Evolutionary conservation across 2,329 filamentous ascomycete species (phyloP), one percentile per base, ranked within the genome.

Genomic region (Sporothrix dimorphospora): DNA sequence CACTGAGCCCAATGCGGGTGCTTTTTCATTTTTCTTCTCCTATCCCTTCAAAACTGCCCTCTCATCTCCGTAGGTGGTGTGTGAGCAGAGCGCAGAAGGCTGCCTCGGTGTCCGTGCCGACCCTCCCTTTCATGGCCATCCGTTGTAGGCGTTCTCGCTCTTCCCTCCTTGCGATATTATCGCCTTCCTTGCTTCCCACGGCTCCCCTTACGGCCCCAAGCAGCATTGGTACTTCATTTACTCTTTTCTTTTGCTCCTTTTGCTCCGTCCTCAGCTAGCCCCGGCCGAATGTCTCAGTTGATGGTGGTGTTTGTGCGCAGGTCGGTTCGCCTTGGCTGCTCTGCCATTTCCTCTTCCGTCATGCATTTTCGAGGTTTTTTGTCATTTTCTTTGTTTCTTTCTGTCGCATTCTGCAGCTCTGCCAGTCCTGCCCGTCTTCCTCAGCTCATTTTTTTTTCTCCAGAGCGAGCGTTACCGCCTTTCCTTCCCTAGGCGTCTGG

Each of bases 261-360:
- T 65, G 40, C 45, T 40, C 49, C n/a, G n/a, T 12, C 34, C 45
- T 38, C 5, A 42, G 40, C 49, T 55, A 69, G 66, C 27, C 66
- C 65, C 30, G 34, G 66, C 66, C 66, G 49, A 55, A 55, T 69
- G 66, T 69, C 66, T 69, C 49, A 68, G 45, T 24, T 53, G 47
- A 40, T 68, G 65, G 47, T 34, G n/a, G 66, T 69, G 30, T 55
- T 40, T 55, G 66, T 55, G 38, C 38, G 59, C 59, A 21, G 38
- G 11, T 42, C 3, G n/a, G 16, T 14, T 27, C 59, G 59, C 42
- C 59, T 65, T 65, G 59, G 59, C 59, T 45, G 49, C 49, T 42
- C 47, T 49, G 47, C 47, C 34, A 66, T 51, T 67, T 49, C 65
- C 45, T 53, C 65, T 67, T 67, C 45, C 65, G 65, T 51, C 45